These are phyloP conservation scores for Sphaerulina musiva DNA, from an alignment of 2,329 filamentous ascomycete species.

Conservation along the genomic window DNA sequence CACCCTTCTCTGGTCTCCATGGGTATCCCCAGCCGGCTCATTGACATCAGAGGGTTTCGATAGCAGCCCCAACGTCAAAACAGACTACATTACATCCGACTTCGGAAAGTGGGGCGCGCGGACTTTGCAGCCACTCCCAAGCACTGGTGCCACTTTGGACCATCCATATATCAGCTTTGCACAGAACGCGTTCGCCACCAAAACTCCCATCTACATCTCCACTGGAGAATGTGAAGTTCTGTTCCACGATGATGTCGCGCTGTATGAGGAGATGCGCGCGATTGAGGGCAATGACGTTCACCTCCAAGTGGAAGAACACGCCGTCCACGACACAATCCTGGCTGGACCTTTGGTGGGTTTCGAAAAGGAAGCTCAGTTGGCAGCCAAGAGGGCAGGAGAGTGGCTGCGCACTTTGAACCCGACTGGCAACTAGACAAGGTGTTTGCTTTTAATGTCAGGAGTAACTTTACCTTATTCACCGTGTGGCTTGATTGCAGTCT, in stretches of 20 bases:
- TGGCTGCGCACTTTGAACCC: constrained; percentile 21
- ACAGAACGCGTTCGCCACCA: constrained; percentile 36
- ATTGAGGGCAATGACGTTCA: constrained; percentile 39
- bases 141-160: constrained; percentile 20
- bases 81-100: constrained; percentile 38
- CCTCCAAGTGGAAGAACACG: constrained; percentile 37
- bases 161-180: constrained; percentile 39
- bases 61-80: constrained; percentile 32
- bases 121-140: constrained; percentile 30
- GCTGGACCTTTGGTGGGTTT: constrained; percentile 41
- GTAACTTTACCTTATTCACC: too few relatives aligned
- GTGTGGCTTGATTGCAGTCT: neutral
- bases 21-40: constrained; percentile 36
- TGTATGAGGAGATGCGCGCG: constrained; percentile 35
- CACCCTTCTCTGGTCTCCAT: constrained; percentile 41
- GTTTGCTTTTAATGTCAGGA: too few relatives aligned
- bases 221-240: constrained; percentile 40
- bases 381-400: constrained; percentile 36
- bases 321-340: constrained; percentile 44
- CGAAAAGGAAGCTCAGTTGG: constrained; percentile 33
- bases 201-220: constrained; percentile 39
- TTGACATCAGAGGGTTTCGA: constrained; percentile 25
- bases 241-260: constrained; percentile 36
- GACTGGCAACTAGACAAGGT: neutral
- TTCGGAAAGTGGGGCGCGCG: constrained; percentile 42